Conservation (phyloP, 2,329 filamentous ascomycete species). For the Trichoderma pleuroti region DNA sequence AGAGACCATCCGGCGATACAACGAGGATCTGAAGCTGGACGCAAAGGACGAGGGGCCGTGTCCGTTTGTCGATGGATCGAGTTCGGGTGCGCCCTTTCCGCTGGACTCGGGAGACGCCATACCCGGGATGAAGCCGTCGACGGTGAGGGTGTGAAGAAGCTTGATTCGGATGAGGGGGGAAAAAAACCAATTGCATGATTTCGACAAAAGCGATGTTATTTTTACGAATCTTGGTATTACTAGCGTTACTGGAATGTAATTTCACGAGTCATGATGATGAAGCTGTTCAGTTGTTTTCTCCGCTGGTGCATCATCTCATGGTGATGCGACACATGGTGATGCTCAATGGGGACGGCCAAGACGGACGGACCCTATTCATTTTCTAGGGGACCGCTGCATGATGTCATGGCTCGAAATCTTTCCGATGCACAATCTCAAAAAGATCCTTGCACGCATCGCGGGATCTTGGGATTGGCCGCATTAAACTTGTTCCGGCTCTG, state of each 20-base stretch:
- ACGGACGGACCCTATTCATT: background rate
- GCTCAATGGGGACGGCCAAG: background rate
- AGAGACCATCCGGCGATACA: conserved; percentile 20
- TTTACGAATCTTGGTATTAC: background rate
- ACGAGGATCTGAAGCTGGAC: conserved; percentile 19
- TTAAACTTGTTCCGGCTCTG: conserved; percentile 11
- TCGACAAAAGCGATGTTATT: background rate
- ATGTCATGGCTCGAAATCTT: background rate
- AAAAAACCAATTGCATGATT: background rate
- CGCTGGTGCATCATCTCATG: background rate
- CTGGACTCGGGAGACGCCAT: background rate
- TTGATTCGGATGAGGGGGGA: background rate
- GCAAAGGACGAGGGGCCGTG: background rate
- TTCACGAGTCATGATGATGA: background rate
- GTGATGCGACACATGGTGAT: background rate
- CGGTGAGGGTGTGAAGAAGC: background rate
- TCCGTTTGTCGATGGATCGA: background rate
- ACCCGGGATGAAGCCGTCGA: background rate
- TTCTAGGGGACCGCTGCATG: background rate
- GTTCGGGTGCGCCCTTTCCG: background rate
- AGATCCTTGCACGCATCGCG: background rate
- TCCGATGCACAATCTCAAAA: background rate
- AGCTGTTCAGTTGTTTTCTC: background rate
- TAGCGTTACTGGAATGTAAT: background rate
- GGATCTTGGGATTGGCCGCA: background rate